Evolutionary conservation across 352 stramenopile species (phyloP), one percentile per base, ranked within the genome.

Genomic region (Globisporangium viniferum): DNA sequence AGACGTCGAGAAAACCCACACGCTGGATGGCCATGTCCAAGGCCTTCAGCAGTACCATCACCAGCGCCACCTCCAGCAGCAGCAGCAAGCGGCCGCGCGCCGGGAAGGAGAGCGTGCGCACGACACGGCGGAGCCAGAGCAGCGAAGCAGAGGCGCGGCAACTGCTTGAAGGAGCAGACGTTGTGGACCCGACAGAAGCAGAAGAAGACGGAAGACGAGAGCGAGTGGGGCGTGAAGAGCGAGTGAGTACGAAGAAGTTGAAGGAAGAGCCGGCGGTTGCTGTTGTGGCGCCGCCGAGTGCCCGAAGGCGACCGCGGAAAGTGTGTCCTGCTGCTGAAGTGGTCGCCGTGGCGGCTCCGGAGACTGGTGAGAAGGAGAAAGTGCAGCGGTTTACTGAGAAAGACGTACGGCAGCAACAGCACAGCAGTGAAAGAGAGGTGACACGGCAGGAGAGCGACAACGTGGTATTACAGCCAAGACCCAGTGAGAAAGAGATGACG

Each of bases 281-380:
- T 39, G 54, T 12, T 8, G 54, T 35, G 22, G 29, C 12, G 20
- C 27, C 56, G 10, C 33, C 20, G 33, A 29, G 33, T 5, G 56
- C 31, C 8, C 56, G 56, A 29, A 20, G 56, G 20, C 56, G 56
- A 14, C 20, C 33, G 56, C 39, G 56, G 56, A 49, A 61, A 61
- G 33, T 48, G 33, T 10, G 20, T 4, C 18, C 18, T 60, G 18
- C 22, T 22, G 54, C 36, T 27, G 54, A 60, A 12, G 29, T 35
- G 22, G 18, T 35, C 9, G 2, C 27, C 2, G 5, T 39, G 27
- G 10, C 15, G 27, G 10, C 15, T 35, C 24, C 10, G 7, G 51
- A n/a, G 12, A 9, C 22, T 57, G 10, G 12, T 10, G 51, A n/a
- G 24, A 35, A 60, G 55, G 55, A 51, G 44, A 24, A 24, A 8